Conservation (phyloP, 345 rosid genomes). For the Tarenaya hassleriana region DNA sequence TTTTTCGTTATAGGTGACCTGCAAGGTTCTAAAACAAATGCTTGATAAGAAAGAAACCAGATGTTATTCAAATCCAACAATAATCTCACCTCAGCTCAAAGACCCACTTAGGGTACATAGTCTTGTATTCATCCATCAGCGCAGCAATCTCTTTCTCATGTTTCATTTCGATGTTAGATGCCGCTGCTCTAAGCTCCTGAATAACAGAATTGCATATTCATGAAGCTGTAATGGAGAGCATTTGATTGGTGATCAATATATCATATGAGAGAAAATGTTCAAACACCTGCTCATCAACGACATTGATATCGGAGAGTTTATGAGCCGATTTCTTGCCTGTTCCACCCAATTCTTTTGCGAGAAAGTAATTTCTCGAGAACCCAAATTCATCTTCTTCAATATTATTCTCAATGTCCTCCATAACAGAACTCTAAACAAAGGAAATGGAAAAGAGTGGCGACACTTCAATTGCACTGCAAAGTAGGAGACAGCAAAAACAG, state of each 20-base stretch:
- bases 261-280: neutral
- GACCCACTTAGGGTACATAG: constrained; percentile 60
- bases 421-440: neutral
- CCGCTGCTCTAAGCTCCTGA: constrained; percentile 67
- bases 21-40: neutral
- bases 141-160: constrained; percentile 53
- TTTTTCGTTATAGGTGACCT: neutral
- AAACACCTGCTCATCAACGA: constrained; percentile 76
- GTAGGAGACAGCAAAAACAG: constrained; percentile 1
- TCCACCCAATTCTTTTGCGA: constrained; percentile 68
- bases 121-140: constrained; percentile 52
- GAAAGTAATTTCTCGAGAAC: constrained; percentile 83
- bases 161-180: constrained; percentile 47
- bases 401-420: constrained; percentile 45
- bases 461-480: neutral
- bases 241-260: neutral
- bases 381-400: constrained; percentile 68
- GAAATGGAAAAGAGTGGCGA: neutral
- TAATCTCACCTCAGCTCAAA: constrained; percentile 57
- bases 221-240: neutral
- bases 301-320: constrained; percentile 62
- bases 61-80: neutral
- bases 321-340: constrained; percentile 52
- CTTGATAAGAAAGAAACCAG: constrained; percentile 4
- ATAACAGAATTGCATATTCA: neutral